Base-by-base conservation (phyloP, 352 stramenopile genomes). In the Globisporangium lucens region DNA sequence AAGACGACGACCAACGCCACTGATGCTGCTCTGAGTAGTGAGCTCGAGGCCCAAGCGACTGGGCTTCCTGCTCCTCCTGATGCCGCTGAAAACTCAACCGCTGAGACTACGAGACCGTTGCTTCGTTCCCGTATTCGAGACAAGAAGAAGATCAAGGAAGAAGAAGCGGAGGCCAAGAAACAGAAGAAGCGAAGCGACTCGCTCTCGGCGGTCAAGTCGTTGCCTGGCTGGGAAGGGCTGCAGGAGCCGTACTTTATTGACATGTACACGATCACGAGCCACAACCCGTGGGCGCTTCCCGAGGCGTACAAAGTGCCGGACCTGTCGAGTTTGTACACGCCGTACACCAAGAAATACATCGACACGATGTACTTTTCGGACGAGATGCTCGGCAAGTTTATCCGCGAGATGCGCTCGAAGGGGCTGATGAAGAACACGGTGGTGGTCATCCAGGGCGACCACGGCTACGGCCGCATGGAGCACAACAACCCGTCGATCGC, bases 251-350 rank as follows among this genome's bases (percentile, higher is more conserved):
- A 80, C 62, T 92, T 92, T 70, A 90, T 92, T 51, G 76, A 92
- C 63, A 89, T 89, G 78, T 90, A 92, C 73, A 87, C 74, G 62
- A 91, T 89, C 70, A 82, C 84, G 64, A 89, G 80, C 68, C 82
- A 90, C 68, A 87, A 86, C 61, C 83, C 83, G 49, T 89, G 80
- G 80, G 71, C 72, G 13, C 49, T 89, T 13, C 81, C 83, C 7
- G 55, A 73, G 24, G 80, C 76, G 46, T 91, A 87, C 69, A 41
- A 77, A 1, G 52, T 63, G 7, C 80, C 83, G 0, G 76, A 89
- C 38, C 66, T 91, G 22, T 78, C 76, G 5, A 77, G 70, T 12
- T 53, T 90, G 49, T 89, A 87, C 69, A 89, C 82, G 24, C 72
- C 67, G 4, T 87, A 85, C 68, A 90, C 89, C 72, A 83, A 89